A percentile compares a stretch with the other conserved stretches of the same genome.
Conservation (phyloP, 2,329 filamentous ascomycete species). For the Aspergillus tamarii region DNA sequence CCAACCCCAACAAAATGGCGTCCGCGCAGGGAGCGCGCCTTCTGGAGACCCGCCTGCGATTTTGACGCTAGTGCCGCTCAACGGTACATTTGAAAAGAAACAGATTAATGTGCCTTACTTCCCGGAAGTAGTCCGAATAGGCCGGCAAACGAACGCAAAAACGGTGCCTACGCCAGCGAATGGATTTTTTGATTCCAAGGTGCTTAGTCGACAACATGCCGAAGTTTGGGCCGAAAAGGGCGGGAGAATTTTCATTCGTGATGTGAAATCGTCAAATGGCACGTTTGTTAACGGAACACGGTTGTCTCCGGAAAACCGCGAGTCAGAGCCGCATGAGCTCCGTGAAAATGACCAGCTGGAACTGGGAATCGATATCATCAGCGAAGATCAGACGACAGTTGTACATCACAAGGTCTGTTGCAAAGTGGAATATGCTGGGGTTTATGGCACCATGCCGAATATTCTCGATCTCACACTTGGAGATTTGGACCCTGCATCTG, state of each 20-base stretch:
- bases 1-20: slow-evolving; percentile 66
- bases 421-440: slow-evolving; percentile 92
- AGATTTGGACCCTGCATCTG: slow-evolving; percentile 78
- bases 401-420: slow-evolving; percentile 98
- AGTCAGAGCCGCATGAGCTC: slow-evolving; percentile 93
- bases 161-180: slow-evolving; percentile 88
- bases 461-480: slow-evolving; percentile 89
- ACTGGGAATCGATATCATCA: slow-evolving; percentile 96
- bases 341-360: slow-evolving; percentile 91
- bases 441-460: slow-evolving; percentile 71
- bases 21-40: slow-evolving; percentile 47
- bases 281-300: slow-evolving; percentile 95
- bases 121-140: slow-evolving; percentile 93
- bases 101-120: slow-evolving; percentile 90
- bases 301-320: slow-evolving; percentile 89
- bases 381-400: slow-evolving; percentile 96
- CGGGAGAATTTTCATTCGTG: slow-evolving; percentile 92
- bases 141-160: slow-evolving; percentile 95
- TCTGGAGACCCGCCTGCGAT: slow-evolving; percentile 70
- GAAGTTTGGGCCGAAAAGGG: slow-evolving; percentile 87
- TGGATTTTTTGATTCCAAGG: slow-evolving; percentile 97
- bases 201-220: slow-evolving; percentile 91
- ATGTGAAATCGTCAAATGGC: slow-evolving; percentile 97
- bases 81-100: slow-evolving; percentile 96
- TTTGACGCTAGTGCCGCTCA: slow-evolving; percentile 84